Evolutionary conservation across 2,329 filamentous ascomycete genomes (phyloP), one percentile per base, ranked within the genome.

Genomic region (Penicillium brasilianum): DNA sequence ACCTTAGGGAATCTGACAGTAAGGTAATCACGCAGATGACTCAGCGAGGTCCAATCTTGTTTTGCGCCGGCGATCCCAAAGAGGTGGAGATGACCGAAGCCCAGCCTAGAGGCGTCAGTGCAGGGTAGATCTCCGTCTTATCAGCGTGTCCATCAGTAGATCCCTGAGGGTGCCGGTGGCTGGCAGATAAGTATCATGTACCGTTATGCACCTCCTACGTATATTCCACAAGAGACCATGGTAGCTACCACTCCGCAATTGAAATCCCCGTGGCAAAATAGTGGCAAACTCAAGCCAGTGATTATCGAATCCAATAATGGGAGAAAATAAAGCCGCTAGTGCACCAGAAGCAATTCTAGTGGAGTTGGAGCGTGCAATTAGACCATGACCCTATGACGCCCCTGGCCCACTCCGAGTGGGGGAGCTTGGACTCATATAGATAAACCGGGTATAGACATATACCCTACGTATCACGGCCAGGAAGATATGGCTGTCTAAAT

Each of bases 11-110:
- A 20, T 43, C 48, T 14, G 14, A 36, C 30, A 34, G 7, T 32
- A 25, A 9, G 18, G 3, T n/a, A 22, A 10, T 11, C 14, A 37
- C 28, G 28, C n/a, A 6, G 66, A 58, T 68, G 66, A 66, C 54
- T 66, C 58, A 68, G 64, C 60, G 14, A 13, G 11, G 11, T 14
- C 28, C 36, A 66, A 63, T 65, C 62, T 66, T 67, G 66, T 63
- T 67, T 66, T 66, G 46, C 20, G n/a, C 56, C 51, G 43, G 18
- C 43, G 22, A 25, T 46, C 22, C 22, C 64, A 56, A 64, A 59
- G 59, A 64, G 14, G 50, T 52, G 32, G 52, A 10, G 46, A 50
- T 50, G 44, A 48, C 44, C 22, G 25, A 48, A 30, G 22, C 44
- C 44, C 44, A 48, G 22, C 3, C 43, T n/a, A n/a, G n/a, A n/a